Evolutionary conservation across 495 filamentous ascomycete genomes (phyloP).

Genomic region (Talaromyces adpressus): DNA sequence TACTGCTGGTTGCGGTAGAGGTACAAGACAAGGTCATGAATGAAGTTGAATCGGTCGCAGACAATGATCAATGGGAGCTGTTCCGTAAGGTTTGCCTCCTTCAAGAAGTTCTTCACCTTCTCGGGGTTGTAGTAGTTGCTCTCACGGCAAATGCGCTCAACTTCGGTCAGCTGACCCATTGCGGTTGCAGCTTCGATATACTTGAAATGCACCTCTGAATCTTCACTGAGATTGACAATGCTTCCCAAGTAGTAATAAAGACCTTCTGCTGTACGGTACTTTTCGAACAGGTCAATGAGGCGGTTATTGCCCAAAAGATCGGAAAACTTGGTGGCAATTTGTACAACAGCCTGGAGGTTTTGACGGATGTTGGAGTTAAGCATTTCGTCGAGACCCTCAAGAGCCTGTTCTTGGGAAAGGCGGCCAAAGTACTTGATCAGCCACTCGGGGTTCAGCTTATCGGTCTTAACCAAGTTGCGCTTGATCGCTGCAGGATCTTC

Average conservation of each 20-base stretch:
- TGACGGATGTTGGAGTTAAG: slow-evolving; percentile 91
- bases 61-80: slow-evolving; percentile 97
- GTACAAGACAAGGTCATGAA: slow-evolving; percentile 93
- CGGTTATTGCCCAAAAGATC: slow-evolving; percentile 87
- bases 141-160: slow-evolving; percentile 95
- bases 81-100: slow-evolving; percentile 87
- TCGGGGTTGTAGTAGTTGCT: slow-evolving; percentile 92
- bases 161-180: slow-evolving; percentile 86
- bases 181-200: slow-evolving; percentile 96
- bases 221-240: slow-evolving; percentile 94
- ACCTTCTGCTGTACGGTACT: slow-evolving; percentile 92
- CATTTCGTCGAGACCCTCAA: slow-evolving; percentile 96
- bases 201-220: slow-evolving; percentile 95
- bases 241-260: slow-evolving; percentile 97
- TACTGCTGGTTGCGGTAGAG: slow-evolving; percentile 99
- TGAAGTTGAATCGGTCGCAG: slow-evolving; percentile 97
- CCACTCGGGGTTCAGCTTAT: slow-evolving; percentile 84
- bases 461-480: slow-evolving; percentile 73
- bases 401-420: slow-evolving; percentile 86
- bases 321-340: slow-evolving; percentile 95
- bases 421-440: slow-evolving; percentile 86
- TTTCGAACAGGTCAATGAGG: slow-evolving; percentile 91
- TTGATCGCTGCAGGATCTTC: slow-evolving; percentile 88
- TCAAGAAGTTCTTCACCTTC: slow-evolving; percentile 99
- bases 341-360: slow-evolving; percentile 88